A percentile compares a stretch with the other conserved stretches of the same genome.
These are phyloP conservation scores for Alternaria conjuncta DNA, from an alignment of 2,329 filamentous ascomycete species.

Conservation along the genomic window DNA sequence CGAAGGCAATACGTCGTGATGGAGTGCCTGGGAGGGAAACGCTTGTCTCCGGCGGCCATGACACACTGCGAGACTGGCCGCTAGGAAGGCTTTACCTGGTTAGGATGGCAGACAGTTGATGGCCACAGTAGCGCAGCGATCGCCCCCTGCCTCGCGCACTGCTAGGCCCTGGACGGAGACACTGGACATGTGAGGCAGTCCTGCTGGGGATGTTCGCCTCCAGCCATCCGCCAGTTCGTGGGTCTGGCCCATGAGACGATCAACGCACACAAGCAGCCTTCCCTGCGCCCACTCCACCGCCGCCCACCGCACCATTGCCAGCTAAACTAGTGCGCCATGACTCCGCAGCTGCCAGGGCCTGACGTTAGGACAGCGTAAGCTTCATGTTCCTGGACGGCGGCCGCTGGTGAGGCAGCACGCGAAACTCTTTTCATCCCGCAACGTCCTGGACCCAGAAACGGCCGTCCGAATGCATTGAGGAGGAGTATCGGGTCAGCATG, in stretches of 20 bases:
- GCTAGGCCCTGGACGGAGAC: conserved; percentile 27
- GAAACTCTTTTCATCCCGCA: conserved; percentile 23
- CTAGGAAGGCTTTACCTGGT: conserved; percentile 29
- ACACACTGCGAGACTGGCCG: conserved; percentile 35
- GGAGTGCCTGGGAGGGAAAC: conserved; percentile 28
- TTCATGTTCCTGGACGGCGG: conserved; percentile 41
- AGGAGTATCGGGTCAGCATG: conserved; percentile 3
- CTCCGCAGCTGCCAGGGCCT: conserved; percentile 22
- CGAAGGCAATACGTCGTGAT: conserved; percentile 22
- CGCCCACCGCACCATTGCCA: conserved; percentile 34
- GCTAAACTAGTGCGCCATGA: conserved; percentile 29
- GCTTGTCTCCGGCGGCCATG: conserved; percentile 37
- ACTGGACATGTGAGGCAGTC: conserved; percentile 32
- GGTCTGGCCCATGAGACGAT: conserved; percentile 49
- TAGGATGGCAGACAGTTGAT: conserved; percentile 34
- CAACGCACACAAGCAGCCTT: conserved; percentile 27
- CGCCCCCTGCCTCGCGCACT: conserved; percentile 34
- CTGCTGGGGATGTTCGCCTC: conserved; percentile 39
- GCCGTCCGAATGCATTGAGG: conserved; percentile 12
- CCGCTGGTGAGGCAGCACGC: conserved; percentile 28
- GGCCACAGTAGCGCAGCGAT: conserved; percentile 38
- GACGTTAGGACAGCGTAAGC: conserved; percentile 29
- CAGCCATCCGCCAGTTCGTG: conserved; percentile 34
- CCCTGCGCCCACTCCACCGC: conserved; percentile 18
- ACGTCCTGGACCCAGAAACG: conserved; percentile 23